Evolutionary conservation across 305 asterid species (phyloP).

Genomic region (Fraxinus xanthoxyloides): DNA sequence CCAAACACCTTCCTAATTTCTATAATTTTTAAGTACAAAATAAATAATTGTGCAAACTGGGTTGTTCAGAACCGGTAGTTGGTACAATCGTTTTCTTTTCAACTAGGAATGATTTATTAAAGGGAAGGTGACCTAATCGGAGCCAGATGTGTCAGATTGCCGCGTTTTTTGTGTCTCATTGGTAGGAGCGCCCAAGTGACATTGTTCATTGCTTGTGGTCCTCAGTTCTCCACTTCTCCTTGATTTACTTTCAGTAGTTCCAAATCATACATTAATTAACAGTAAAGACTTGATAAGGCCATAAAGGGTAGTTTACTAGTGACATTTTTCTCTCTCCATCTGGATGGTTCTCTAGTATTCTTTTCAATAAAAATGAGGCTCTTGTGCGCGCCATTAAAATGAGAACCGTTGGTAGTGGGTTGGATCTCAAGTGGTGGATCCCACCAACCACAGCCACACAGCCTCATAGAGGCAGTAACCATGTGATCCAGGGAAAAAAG

Average conservation of each 20-base stretch:
- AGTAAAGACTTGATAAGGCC: not conserved
- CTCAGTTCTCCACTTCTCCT: constrained; percentile 1
- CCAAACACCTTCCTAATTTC: too few relatives aligned
- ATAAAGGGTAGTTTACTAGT: too few relatives aligned
- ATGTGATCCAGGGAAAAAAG: constrained; percentile 24
- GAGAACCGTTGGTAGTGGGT: constrained; percentile 47
- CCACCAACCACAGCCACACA: constrained; percentile 13
- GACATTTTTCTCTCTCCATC: not conserved
- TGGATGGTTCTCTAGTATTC: constrained; percentile 24
- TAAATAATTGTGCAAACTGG: not conserved
- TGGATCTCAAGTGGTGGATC: constrained; percentile 37
- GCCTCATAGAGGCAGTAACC: not conserved
- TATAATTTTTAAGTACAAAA: not conserved
- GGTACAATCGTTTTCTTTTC: not conserved
- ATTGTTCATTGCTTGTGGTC: constrained; percentile 3
- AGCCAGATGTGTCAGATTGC: constrained; percentile 16
- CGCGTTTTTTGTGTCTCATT: constrained; percentile 25
- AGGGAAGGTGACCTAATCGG: constrained; percentile 8
- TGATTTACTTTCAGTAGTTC: not conserved
- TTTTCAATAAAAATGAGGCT: constrained; percentile 22
- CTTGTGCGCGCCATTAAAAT: constrained; percentile 29
- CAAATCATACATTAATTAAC: not conserved
- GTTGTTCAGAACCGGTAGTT: not conserved
- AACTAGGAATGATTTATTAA: not conserved
- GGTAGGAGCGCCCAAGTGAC: constrained; percentile 33